Conservation (phyloP, 2,329 filamentous ascomycete genomes). For the Zasmidium angulare region DNA sequence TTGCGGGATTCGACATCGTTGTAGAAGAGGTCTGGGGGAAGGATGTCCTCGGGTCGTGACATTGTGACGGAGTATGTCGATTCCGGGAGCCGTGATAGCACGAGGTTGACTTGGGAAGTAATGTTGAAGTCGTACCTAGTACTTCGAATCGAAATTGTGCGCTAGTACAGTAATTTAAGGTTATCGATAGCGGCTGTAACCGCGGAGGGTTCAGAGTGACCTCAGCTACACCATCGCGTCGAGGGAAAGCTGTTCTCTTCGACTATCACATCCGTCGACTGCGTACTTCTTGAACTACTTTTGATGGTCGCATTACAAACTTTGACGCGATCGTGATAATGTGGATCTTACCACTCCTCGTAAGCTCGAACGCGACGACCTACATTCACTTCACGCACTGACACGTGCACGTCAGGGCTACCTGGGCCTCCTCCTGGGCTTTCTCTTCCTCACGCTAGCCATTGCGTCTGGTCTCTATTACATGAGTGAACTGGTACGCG, state of each 20-base stretch:
- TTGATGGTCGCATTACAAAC: background rate
- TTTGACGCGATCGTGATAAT: slow-evolving; percentile 52
- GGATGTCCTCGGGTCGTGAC: slow-evolving; percentile 94
- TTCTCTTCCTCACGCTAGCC: slow-evolving; percentile 89
- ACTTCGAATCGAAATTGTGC: background rate
- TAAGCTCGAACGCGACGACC: slow-evolving; percentile 15
- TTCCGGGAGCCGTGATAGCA: background rate
- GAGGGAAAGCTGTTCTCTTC: background rate
- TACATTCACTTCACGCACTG: slow-evolving; percentile 2
- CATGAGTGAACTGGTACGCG: slow-evolving; percentile 77
- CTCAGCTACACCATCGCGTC: background rate
- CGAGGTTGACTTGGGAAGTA: too few relatives aligned
- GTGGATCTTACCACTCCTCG: slow-evolving; percentile 90
- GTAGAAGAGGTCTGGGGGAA: slow-evolving; percentile 94
- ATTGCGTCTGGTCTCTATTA: slow-evolving; percentile 99
- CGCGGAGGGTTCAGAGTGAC: background rate
- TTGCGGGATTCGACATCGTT: slow-evolving; percentile 93
- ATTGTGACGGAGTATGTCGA: slow-evolving; percentile 51
- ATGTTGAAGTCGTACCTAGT: too few relatives aligned
- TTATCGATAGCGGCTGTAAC: slow-evolving; percentile 6
- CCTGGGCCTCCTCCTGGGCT: slow-evolving; percentile 80
- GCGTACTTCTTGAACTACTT: background rate
- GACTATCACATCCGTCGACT: background rate
- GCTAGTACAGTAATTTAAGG: background rate
- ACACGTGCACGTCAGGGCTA: slow-evolving; percentile 59